Evolutionary conservation across 768 basidiomycete genomes (phyloP), one percentile per base, ranked within the genome.

Genomic region (Pisolithus microcarpus): DNA sequence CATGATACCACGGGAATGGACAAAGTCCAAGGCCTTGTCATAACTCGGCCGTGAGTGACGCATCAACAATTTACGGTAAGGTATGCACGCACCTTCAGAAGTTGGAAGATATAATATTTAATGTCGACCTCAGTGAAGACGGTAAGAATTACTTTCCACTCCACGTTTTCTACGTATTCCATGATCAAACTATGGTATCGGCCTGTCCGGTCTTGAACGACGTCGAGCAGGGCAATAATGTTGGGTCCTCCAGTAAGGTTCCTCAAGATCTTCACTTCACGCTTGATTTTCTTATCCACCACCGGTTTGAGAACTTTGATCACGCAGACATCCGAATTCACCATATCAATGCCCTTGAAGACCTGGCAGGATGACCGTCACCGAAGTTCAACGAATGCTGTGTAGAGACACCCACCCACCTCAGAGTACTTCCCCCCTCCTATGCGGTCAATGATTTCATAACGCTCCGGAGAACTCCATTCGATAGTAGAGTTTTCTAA

Each of bases 291-390:
- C 75, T 77, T 65, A 73, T 60, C 51, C 37, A 68, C 82, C 38
- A 86, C 83, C 21, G 84, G 84, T 59, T 87, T 87, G 57, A 86
- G 71, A 5, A 86, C 83, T 63, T 87, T 87, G 69, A 87, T 76
- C 56, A 84, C 70, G 59, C 79, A 80, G 50, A 70, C 74, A 52
- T 78, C 76, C 31, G 69, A 69, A 56, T 74, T 78, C 54, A 72
- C 73, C 61, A 75, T 74, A 63, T 84, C 77, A 50, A 82, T 64
- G 42, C 79, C 81, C 55, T 78, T 76, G 61, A 84, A 84, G 24
- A 79, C 78, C 78, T 78, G 43, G 11, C 36, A 23, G 43, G 47
- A 45, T 40, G 5, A 31, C 21, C 51, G 45, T 51, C 15, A 43
- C 38, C 56, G 37, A 24, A 53, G 50, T 46, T 23, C 24, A 47